These are phyloP conservation scores for Pachyrhizus erosus DNA, from an alignment of 306 rosid genomes.

Conservation along the genomic window DNA sequence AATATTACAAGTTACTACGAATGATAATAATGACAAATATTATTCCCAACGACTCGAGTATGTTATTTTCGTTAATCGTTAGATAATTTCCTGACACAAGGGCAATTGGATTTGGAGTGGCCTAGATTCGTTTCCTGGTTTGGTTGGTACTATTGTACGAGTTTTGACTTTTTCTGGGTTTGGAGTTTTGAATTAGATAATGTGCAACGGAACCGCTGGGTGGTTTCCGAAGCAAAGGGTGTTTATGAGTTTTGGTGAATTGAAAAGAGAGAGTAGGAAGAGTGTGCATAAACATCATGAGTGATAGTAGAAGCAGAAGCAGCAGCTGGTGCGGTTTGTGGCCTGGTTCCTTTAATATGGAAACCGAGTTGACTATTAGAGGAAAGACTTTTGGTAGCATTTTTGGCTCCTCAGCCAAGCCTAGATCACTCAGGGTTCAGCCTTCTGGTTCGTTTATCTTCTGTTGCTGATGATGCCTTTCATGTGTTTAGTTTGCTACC, in stretches of 20 bases:
- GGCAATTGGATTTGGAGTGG: neutral
- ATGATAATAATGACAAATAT: neutral
- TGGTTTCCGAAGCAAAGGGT: slow-evolving; percentile 55
- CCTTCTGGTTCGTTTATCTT: slow-evolving; percentile 75
- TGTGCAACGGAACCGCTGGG: slow-evolving; percentile 57
- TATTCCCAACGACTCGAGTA: neutral
- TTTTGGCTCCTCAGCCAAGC: slow-evolving; percentile 59
- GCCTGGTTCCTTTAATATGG: slow-evolving; percentile 57
- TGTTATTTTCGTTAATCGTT: neutral
- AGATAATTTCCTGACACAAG: neutral
- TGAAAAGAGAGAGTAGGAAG: slow-evolving; percentile 33
- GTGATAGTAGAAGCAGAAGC: slow-evolving; percentile 28
- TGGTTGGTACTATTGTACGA: neutral
- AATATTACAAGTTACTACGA: neutral
- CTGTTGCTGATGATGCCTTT: neutral
- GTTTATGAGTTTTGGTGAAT: slow-evolving; percentile 43
- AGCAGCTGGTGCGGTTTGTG: slow-evolving; percentile 59
- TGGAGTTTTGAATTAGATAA: slow-evolving; percentile 39
- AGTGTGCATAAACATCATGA: slow-evolving; percentile 49
- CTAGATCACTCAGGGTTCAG: slow-evolving; percentile 63
- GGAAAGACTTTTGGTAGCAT: slow-evolving; percentile 55
- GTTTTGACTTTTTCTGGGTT: slow-evolving; percentile 45
- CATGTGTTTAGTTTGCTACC: slow-evolving; percentile 10
- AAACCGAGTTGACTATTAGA: slow-evolving; percentile 54
- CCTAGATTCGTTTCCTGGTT: slow-evolving; percentile 20